Evolutionary conservation across 2,329 filamentous ascomycete species (phyloP).

Genomic region (Mycosphaerelloides madeirae): DNA sequence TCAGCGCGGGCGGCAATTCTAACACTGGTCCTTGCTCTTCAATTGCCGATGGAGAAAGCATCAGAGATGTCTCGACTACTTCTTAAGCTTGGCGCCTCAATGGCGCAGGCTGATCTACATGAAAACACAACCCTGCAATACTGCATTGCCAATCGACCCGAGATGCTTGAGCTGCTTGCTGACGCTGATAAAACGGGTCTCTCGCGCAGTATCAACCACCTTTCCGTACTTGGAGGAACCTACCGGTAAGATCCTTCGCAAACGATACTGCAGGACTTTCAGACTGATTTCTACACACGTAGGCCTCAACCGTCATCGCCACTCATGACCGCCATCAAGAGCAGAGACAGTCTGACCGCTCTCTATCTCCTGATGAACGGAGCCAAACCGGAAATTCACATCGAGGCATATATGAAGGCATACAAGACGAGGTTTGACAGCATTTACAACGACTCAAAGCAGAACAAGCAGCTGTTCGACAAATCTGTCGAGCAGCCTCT

Average conservation of each 20-base stretch:
- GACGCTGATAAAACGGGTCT: slow-evolving; percentile 57
- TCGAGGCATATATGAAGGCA: slow-evolving; percentile 60
- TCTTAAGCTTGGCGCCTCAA: slow-evolving; percentile 66
- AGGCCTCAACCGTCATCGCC: slow-evolving; percentile 41
- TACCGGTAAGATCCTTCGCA: too few relatives aligned
- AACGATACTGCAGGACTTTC: too few relatives aligned
- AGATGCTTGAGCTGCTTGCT: slow-evolving; percentile 41
- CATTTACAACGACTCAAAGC: slow-evolving; percentile 37
- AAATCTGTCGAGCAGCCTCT: slow-evolving; percentile 59
- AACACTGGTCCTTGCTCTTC: slow-evolving; percentile 63
- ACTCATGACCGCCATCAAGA: slow-evolving; percentile 56
- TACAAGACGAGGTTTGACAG: slow-evolving; percentile 42
- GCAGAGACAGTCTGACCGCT: slow-evolving; percentile 50
- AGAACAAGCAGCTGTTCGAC: slow-evolving; percentile 49
- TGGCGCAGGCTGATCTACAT: slow-evolving; percentile 64
- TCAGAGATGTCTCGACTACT: slow-evolving; percentile 61
- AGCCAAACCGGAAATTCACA: slow-evolving; percentile 56
- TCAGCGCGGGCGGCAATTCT: slow-evolving; percentile 59
- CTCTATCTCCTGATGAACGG: slow-evolving; percentile 61
- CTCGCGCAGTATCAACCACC: slow-evolving; percentile 62
- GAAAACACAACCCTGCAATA: slow-evolving; percentile 64
- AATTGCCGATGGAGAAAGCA: slow-evolving; percentile 59
- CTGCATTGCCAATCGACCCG: slow-evolving; percentile 52
- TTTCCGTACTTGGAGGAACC: slow-evolving; percentile 47
- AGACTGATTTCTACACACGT: too few relatives aligned